Evolutionary conservation across 225 moss, liverwort and hornwort genomes (phyloP).

Genomic region (Neckera pumila): DNA sequence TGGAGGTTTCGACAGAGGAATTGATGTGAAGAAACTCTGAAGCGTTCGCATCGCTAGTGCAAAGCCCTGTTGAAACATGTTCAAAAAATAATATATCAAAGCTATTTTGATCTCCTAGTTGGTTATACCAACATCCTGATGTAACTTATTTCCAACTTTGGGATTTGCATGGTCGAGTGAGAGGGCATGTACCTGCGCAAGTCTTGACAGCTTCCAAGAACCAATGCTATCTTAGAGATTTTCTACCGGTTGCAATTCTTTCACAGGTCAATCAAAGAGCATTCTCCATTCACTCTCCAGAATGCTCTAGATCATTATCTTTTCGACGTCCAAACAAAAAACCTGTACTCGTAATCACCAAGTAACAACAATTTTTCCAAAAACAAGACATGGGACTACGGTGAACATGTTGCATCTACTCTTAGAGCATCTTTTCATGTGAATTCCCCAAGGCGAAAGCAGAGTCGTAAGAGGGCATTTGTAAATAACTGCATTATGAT

Average conservation of each 20-base stretch:
- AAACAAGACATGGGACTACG: background rate
- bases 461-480: background rate
- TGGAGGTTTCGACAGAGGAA: background rate
- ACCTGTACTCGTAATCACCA: background rate
- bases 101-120: background rate
- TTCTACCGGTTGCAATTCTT: background rate
- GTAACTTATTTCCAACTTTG: background rate
- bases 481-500: background rate
- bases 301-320: background rate
- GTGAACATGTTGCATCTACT: background rate
- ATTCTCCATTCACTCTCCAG: background rate
- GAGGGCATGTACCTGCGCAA: background rate
- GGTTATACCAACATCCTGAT: background rate
- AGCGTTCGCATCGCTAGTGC: background rate
- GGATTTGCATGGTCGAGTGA: background rate
- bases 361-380: background rate
- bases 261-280: background rate
- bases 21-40: background rate
- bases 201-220: background rate
- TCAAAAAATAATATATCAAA: background rate
- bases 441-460: background rate
- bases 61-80: background rate
- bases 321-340: background rate
- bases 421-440: background rate
- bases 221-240: background rate